Conservation (phyloP, 2,329 filamentous ascomycete genomes). For the Podosphaera xanthii region DNA sequence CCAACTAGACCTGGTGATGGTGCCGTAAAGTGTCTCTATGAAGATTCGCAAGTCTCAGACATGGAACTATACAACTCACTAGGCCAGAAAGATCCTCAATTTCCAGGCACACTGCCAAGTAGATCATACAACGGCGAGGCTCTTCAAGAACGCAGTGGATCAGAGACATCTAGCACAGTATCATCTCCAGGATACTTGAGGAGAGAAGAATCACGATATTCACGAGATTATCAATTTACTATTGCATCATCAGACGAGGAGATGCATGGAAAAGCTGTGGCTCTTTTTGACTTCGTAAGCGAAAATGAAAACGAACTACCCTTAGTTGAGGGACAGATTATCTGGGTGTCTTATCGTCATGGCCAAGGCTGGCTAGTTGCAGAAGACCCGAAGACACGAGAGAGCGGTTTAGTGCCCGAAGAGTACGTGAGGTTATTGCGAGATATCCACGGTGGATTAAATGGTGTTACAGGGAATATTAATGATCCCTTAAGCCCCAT, state of each 20-base stretch:
- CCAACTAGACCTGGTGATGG: constrained; percentile 58
- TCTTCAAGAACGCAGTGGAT: constrained; percentile 20
- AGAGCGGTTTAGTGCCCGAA: constrained; percentile 87
- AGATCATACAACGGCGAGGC: constrained; percentile 18
- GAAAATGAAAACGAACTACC: constrained; percentile 95
- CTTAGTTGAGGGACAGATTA: constrained; percentile 81
- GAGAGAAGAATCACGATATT: constrained; percentile 59
- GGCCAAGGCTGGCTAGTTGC: constrained; percentile 95
- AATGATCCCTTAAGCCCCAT: constrained; percentile 24
- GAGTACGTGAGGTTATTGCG: constrained; percentile 83
- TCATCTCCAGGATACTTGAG: constrained; percentile 35
- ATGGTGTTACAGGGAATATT: constrained; percentile 40
- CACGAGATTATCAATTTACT: constrained; percentile 80
- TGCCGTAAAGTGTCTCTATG: constrained; percentile 54
- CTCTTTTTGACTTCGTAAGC: constrained; percentile 79
- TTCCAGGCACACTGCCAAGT: constrained; percentile 22
- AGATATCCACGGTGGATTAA: constrained; percentile 80
- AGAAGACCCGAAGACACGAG: constrained; percentile 80
- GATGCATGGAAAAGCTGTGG: constrained; percentile 90
- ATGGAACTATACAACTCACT: constrained; percentile 22
- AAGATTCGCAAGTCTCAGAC: constrained; percentile 34
- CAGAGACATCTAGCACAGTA: constrained; percentile 32
- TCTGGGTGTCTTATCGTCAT: constrained; percentile 87
- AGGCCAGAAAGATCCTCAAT: constrained; percentile 29
- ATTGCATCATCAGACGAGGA: constrained; percentile 91